phyloP scores from a whole-genome alignment of 164 flowering plant species.

The Houttuynia cordata region DNA sequence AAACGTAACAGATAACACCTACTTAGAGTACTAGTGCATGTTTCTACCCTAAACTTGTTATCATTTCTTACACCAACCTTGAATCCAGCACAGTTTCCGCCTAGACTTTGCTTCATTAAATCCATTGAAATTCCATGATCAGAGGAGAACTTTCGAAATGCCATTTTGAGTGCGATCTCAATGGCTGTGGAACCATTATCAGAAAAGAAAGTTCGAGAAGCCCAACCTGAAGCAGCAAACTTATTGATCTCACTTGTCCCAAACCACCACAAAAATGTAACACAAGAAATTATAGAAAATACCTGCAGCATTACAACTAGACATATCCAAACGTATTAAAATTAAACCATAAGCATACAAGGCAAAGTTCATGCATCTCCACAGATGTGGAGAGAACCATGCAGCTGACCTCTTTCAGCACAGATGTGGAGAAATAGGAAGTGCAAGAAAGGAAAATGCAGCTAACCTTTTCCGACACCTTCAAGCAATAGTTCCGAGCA shows the following conservation, averaged over 20 bases:
- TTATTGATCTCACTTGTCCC: background rate
- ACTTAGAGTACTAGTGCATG: background rate
- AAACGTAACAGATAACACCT: too few species aligned
- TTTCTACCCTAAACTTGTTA: background rate
- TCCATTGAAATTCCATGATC: constrained; percentile 46
- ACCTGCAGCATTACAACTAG: too few species aligned
- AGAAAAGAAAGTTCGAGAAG: constrained; percentile 79
- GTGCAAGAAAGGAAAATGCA: background rate
- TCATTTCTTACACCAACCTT: constrained; percentile 28
- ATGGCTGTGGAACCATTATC: constrained; percentile 97
- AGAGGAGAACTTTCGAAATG: constrained; percentile 76
- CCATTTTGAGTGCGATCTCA: constrained; percentile 98
- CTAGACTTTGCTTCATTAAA: constrained; percentile 3
- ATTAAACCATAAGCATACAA: background rate
- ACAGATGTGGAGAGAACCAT: background rate
- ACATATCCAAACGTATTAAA: background rate
- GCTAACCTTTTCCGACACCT: constrained; percentile 86
- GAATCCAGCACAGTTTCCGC: constrained; percentile 26
- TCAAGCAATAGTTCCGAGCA: constrained; percentile 86
- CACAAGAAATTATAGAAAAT: too few species aligned
- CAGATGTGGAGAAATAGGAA: background rate
- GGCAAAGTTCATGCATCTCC: background rate
- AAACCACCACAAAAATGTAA: background rate
- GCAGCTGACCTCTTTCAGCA: constrained; percentile 50
- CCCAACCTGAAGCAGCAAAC: constrained; percentile 59